A percentile compares a stretch with the other conserved stretches of the same genome.
phyloP scores from a whole-genome alignment of 345 rosid species.

The Pugionium cornutum region DNA sequence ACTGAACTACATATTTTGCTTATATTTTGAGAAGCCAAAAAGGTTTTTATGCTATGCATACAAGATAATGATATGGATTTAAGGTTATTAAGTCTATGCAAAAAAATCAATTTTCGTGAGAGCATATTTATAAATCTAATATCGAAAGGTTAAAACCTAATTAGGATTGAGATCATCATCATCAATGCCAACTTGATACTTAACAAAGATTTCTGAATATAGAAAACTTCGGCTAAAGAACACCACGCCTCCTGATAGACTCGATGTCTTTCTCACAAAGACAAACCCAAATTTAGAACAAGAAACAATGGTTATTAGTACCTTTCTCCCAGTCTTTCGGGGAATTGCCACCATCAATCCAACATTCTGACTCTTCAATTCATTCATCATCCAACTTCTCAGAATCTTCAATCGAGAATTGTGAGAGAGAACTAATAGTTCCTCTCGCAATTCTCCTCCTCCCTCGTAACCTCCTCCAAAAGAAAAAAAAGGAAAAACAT shows the following conservation, averaged over 20 bases:
- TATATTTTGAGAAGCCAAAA: no score
- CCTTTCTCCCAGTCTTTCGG: background rate
- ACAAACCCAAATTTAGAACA: slow-evolving; percentile 18
- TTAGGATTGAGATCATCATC: background rate
- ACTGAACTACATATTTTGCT: no score
- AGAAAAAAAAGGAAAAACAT: background rate
- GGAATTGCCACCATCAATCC: slow-evolving; percentile 5
- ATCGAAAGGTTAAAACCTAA: no score
- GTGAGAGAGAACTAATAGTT: slow-evolving; percentile 14
- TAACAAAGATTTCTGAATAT: background rate
- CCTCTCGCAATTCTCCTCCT: slow-evolving; percentile 31
- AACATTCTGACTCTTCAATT: slow-evolving; percentile 17
- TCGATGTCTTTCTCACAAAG: slow-evolving; percentile 24
- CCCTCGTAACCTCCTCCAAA: background rate
- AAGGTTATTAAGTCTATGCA: no score
- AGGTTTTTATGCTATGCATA: no score
- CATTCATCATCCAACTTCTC: slow-evolving; percentile 15
- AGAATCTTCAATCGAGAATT: slow-evolving; percentile 17
- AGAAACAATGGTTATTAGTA: slow-evolving; percentile 10
- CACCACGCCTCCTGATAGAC: slow-evolving; percentile 21
- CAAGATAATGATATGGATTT: no score
- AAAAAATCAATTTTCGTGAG: no score
- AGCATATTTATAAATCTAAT: no score
- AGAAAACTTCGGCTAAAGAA: slow-evolving; percentile 3
- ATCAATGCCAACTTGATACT: slow-evolving; percentile 8